Conservation (phyloP, 2,329 filamentous ascomycete species). For the Botrytis pseudocinerea region DNA sequence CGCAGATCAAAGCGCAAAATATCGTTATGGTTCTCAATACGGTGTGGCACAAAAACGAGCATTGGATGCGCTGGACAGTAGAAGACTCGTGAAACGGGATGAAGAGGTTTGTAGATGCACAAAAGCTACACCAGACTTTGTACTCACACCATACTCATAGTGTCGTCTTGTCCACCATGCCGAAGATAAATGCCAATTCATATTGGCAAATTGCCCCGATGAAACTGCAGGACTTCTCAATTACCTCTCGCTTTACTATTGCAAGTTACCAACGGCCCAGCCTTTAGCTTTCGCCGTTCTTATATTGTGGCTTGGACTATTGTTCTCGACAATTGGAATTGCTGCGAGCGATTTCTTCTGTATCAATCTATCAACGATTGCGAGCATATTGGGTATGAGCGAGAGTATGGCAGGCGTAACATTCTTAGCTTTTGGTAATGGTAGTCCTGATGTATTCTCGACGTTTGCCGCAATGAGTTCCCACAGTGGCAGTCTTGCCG, state of each 20-base stretch:
- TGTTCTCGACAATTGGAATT: slow-evolving; percentile 97
- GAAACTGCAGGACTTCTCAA: slow-evolving; percentile 88
- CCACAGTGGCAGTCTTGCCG: slow-evolving; percentile 93
- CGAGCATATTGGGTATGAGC: slow-evolving; percentile 84
- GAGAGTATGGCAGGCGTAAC: slow-evolving; percentile 96
- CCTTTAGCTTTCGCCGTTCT: slow-evolving; percentile 78
- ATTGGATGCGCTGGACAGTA: slow-evolving; percentile 32
- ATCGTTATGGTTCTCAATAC: slow-evolving; percentile 36
- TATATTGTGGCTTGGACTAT: slow-evolving; percentile 77
- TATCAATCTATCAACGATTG: slow-evolving; percentile 91
- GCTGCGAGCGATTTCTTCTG: slow-evolving; percentile 98
- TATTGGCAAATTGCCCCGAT: slow-evolving; percentile 77
- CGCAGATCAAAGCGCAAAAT: slow-evolving; percentile 38
- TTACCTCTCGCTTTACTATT: slow-evolving; percentile 92
- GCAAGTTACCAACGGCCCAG: slow-evolving; percentile 65
- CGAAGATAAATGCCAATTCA: slow-evolving; percentile 81
- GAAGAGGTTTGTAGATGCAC: slow-evolving; percentile 37
- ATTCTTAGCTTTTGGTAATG: slow-evolving; percentile 95
- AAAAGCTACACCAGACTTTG: not conserved
- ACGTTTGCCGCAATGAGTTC: slow-evolving; percentile 98
- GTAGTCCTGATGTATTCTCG: slow-evolving; percentile 96
- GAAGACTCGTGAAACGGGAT: slow-evolving; percentile 37
- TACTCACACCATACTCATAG: slow-evolving; percentile 42
- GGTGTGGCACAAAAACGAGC: slow-evolving; percentile 36
- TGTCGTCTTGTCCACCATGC: slow-evolving; percentile 79